A percentile compares a stretch with the other conserved stretches of the same genome.
Conservation (phyloP, 768 basidiomycete species). For the Trametes villosa region DNA sequence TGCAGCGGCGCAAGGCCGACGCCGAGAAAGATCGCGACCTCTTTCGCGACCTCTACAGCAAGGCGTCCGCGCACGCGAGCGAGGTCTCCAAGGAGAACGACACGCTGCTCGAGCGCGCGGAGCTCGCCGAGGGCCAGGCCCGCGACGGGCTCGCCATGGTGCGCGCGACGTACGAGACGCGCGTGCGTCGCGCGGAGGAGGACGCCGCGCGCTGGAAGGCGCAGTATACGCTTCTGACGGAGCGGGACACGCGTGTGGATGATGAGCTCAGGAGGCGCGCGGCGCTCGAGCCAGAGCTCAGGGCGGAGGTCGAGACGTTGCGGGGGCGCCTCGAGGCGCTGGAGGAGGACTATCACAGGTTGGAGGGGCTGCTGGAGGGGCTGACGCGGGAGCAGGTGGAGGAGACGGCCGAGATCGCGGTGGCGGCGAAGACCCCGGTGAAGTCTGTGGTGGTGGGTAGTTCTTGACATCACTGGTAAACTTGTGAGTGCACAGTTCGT, state of each 20-base stretch:
- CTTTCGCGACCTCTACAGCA: slow-evolving; percentile 34
- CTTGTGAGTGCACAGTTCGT: neutral
- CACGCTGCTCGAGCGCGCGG: slow-evolving; percentile 29
- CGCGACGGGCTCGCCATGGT: slow-evolving; percentile 57
- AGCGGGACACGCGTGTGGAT: slow-evolving; percentile 26
- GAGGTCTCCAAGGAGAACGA: slow-evolving; percentile 34
- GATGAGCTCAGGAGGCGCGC: slow-evolving; percentile 31
- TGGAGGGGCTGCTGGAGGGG: slow-evolving; percentile 18
- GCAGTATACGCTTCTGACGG: slow-evolving; percentile 32
- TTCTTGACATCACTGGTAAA: neutral
- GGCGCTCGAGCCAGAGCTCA: slow-evolving; percentile 29
- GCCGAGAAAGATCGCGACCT: slow-evolving; percentile 36
- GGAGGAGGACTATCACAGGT: slow-evolving; percentile 16
- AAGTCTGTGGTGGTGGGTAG: neutral
- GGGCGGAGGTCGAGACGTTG: slow-evolving; percentile 27
- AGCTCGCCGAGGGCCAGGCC: slow-evolving; percentile 50
- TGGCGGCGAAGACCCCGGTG: neutral
- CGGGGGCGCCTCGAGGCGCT: slow-evolving; percentile 18
- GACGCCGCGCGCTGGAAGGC: slow-evolving; percentile 53
- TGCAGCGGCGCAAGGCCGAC: slow-evolving; percentile 31
- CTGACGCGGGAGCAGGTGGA: slow-evolving; percentile 19
- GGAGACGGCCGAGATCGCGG: slow-evolving; percentile 4
- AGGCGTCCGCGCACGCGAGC: slow-evolving; percentile 33
- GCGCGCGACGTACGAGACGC: slow-evolving; percentile 52
- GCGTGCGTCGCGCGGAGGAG: slow-evolving; percentile 51